A percentile compares a stretch with the other conserved stretches of the same genome.
phyloP scores from a whole-genome alignment of 177 flowering plant species.

The Vitis hybrid region DNA sequence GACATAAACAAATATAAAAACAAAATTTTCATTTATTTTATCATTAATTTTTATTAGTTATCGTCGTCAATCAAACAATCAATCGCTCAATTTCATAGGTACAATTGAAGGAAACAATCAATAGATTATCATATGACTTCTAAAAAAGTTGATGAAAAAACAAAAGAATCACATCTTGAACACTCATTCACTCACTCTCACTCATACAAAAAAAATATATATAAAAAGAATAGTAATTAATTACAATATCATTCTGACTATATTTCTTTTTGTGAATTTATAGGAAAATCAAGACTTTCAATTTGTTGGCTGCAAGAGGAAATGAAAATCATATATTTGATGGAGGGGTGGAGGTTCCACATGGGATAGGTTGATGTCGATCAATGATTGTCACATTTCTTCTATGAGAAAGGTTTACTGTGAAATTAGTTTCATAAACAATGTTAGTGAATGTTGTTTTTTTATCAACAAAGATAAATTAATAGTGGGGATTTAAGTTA shows the following conservation, averaged over 20 bases:
- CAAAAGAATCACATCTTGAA: conserved; percentile 14
- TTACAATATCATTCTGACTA: not conserved
- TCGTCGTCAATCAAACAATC: not conserved
- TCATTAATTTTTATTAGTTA: not conserved
- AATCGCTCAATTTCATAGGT: not conserved
- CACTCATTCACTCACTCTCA: conserved; percentile 16
- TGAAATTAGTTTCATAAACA: conserved; percentile 1
- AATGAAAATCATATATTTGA: conserved; percentile 74
- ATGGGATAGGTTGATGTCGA: conserved; percentile 40
- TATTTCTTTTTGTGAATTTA: not conserved
- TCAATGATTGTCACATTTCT: conserved; percentile 55
- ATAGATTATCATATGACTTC: not conserved
- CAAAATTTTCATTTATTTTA: not conserved
- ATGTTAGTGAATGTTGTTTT: not conserved
- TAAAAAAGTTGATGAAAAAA: not conserved
- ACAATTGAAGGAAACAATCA: not conserved
- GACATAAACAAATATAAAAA: not conserved
- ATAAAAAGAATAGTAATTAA: not conserved
- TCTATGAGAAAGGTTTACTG: conserved; percentile 84
- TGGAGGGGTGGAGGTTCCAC: conserved; percentile 74
- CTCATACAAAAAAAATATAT: conserved; percentile 3
- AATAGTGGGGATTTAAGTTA: not conserved
- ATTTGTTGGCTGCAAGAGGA: conserved; percentile 53
- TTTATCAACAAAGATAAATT: not conserved
- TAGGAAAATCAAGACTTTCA: conserved; percentile 15